Evolutionary conservation across 495 filamentous ascomycete species (phyloP).

Genomic region (Recurvomyces mirabilis): DNA sequence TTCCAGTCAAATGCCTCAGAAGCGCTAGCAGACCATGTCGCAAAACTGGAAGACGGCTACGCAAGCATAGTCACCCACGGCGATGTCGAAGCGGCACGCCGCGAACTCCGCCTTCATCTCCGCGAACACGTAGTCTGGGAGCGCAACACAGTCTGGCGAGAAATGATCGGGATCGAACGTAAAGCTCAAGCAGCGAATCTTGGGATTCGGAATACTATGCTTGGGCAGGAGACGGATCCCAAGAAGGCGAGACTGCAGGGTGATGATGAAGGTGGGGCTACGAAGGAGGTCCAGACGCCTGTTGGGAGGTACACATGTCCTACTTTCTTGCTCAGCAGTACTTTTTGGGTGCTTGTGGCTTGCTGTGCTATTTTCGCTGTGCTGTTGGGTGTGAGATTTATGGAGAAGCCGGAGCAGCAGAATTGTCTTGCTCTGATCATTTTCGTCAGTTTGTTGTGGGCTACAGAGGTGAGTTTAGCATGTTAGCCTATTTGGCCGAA

Average conservation of each 20-base stretch:
- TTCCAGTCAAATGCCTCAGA: conserved; percentile 62
- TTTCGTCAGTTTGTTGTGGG: conserved; percentile 91
- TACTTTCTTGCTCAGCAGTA: conserved; percentile 69
- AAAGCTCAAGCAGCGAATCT: conserved; percentile 93
- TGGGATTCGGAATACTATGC: conserved; percentile 63
- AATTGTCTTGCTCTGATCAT: conserved; percentile 91
- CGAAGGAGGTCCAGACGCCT: conserved; percentile 67
- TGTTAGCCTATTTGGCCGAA: conserved; percentile 15
- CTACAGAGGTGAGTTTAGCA: conserved; percentile 94
- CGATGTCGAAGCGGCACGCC: conserved; percentile 58
- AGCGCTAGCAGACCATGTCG: conserved; percentile 57
- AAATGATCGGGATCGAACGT: conserved; percentile 96
- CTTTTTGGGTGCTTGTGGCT: conserved; percentile 62
- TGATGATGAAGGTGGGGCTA: conserved; percentile 50
- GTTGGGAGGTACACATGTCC: conserved; percentile 67
- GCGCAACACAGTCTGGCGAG: conserved; percentile 95
- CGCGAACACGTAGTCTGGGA: conserved; percentile 99
- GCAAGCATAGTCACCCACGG: conserved; percentile 70
- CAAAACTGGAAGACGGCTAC: conserved; percentile 65
- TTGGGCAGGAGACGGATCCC: conserved; percentile 63
- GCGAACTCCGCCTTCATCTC: conserved; percentile 81
- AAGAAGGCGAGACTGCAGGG: conserved; percentile 65
- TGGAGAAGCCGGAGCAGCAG: conserved; percentile 79
- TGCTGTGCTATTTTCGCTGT: conserved; percentile 62
- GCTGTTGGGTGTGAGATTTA: conserved; percentile 61